Percentiles rank a stretch among this genome's conserved stretches.
Evolutionary conservation across 2,329 filamentous ascomycete genomes (phyloP).

Genomic region (Septoria linicola): DNA sequence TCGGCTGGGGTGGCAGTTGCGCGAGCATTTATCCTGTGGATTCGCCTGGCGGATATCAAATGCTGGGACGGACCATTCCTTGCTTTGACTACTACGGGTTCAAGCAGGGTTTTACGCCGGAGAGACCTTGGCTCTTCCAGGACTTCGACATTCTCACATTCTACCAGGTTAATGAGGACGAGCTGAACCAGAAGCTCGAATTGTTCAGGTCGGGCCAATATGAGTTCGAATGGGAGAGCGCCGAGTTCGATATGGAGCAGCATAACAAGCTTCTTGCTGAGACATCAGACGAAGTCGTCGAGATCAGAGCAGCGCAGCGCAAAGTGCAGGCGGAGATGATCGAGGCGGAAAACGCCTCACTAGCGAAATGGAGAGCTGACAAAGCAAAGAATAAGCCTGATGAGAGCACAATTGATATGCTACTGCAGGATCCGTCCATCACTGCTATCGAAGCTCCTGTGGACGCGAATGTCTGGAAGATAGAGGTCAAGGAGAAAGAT

Average conservation of each 20-base stretch:
- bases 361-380: slow-evolving; percentile 46
- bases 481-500: slow-evolving; percentile 42
- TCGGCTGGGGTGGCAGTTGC: slow-evolving; percentile 57
- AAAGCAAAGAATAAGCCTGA: slow-evolving; percentile 48
- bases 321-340: slow-evolving; percentile 51
- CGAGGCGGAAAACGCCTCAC: slow-evolving; percentile 48
- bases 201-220: slow-evolving; percentile 54
- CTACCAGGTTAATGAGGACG: slow-evolving; percentile 53
- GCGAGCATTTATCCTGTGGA: slow-evolving; percentile 58
- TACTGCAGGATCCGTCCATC: slow-evolving; percentile 45
- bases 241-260: slow-evolving; percentile 56
- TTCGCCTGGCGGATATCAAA: slow-evolving; percentile 57
- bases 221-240: slow-evolving; percentile 51
- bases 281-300: slow-evolving; percentile 50
- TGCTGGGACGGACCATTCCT: slow-evolving; percentile 42
- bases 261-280: slow-evolving; percentile 52
- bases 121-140: slow-evolving; percentile 55
- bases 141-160: slow-evolving; percentile 59
- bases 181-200: slow-evolving; percentile 51
- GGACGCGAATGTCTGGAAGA: slow-evolving; percentile 48
- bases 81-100: slow-evolving; percentile 53
- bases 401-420: slow-evolving; percentile 49
- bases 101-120: slow-evolving; percentile 50
- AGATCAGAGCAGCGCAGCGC: slow-evolving; percentile 48
- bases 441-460: slow-evolving; percentile 44